phyloP scores from a whole-genome alignment of 257 asterid species.

The Solanum piurae region DNA sequence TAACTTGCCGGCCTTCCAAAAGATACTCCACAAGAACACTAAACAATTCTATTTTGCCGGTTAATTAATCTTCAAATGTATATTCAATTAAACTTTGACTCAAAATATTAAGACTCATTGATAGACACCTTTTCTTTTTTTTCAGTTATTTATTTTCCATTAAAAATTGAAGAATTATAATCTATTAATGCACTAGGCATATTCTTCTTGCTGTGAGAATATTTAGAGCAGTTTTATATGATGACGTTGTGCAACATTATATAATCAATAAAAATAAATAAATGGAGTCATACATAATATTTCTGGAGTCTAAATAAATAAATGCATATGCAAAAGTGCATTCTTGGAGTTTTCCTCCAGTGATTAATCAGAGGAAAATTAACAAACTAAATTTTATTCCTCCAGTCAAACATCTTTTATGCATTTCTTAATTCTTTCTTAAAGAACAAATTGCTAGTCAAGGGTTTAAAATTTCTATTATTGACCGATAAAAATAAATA shows the following conservation, averaged over 20 bases:
- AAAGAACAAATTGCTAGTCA: not conserved
- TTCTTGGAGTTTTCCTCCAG: not conserved
- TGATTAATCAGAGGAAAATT: not conserved
- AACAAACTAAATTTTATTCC: not conserved
- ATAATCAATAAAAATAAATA: not conserved
- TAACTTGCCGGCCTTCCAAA: conserved; percentile 13
- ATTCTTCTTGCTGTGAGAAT: not conserved
- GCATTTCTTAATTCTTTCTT: not conserved
- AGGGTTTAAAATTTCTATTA: not conserved
- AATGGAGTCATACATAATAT: not conserved
- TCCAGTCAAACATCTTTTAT: not conserved
- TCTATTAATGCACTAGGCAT: not conserved
- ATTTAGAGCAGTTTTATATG: not conserved
- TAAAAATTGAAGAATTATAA: not conserved
- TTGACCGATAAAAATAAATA: not conserved
- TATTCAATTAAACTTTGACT: not conserved
- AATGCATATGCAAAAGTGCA: not conserved
- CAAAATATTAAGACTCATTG: not conserved
- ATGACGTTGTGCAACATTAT: not conserved
- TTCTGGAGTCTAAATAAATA: not conserved
- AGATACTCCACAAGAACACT: not conserved
- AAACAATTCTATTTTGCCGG: not conserved
- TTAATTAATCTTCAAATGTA: not conserved
- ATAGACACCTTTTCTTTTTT: not conserved
- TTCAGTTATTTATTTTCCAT: not conserved